A percentile compares a stretch with the other conserved stretches of the same genome.
These are phyloP conservation scores for Zizania palustris DNA, from an alignment of 202 grass and related monocot genomes.

Conservation along the genomic window DNA sequence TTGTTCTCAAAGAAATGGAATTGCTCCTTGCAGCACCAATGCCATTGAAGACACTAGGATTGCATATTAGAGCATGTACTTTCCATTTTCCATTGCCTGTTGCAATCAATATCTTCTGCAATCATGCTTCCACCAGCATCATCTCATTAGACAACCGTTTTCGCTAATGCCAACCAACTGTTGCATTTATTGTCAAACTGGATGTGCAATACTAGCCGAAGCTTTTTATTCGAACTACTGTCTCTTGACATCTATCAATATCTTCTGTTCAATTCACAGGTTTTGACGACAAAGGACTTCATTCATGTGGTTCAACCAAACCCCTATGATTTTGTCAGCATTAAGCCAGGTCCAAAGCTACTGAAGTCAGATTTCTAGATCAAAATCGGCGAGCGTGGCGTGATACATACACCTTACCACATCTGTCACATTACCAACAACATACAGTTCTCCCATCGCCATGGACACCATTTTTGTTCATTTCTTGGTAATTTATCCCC, in stretches of 20 bases:
- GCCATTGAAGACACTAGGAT: neutral
- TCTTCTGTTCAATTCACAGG: constrained; percentile 50
- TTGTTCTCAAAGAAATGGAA: neutral
- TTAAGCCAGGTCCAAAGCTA: constrained; percentile 89
- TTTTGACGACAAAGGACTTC: constrained; percentile 89
- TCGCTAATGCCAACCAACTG: neutral
- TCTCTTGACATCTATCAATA: neutral
- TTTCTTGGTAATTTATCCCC: constrained; percentile 41
- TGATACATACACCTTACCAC: constrained; percentile 50
- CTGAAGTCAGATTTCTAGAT: constrained; percentile 92
- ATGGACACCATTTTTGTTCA: constrained; percentile 54
- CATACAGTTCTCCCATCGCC: constrained; percentile 32
- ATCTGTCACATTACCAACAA: constrained; percentile 43
- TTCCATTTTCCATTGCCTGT: neutral
- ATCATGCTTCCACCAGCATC: neutral
- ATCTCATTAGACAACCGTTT: neutral
- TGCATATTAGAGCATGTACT: neutral
- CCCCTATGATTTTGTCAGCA: constrained; percentile 62
- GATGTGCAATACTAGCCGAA: neutral
- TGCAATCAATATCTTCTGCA: too few species aligned
- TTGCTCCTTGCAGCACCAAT: neutral
- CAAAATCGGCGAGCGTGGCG: constrained; percentile 26
- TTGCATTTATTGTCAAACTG: neutral
- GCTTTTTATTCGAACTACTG: neutral
- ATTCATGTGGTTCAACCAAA: constrained; percentile 79